Evolutionary conservation across 208 protist species (phyloP).

Genomic region (Leishmania guyanensis): DNA sequence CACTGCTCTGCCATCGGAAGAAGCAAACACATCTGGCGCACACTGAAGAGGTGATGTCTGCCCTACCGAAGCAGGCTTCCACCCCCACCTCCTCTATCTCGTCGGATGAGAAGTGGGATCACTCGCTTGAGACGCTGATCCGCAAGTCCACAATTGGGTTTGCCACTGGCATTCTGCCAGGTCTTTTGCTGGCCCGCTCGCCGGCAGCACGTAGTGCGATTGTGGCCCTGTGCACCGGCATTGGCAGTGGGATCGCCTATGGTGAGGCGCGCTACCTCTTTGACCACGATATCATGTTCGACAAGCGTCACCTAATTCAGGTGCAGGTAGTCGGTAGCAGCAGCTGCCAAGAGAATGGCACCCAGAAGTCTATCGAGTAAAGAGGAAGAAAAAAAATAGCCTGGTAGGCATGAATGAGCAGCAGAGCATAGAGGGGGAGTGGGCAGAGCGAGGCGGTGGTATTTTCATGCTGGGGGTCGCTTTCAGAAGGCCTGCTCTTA

Average conservation of each 20-base stretch:
- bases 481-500: background rate
- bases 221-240: conserved; percentile 67
- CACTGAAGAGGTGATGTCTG: background rate
- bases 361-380: conserved; percentile 19
- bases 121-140: conserved; percentile 82
- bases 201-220: conserved; percentile 57
- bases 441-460: background rate
- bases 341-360: background rate
- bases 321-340: conserved; percentile 25
- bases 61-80: conserved; percentile 2
- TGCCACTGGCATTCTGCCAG: conserved; percentile 65
- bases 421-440: background rate
- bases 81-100: conserved; percentile 31
- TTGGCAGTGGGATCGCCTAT: conserved; percentile 86
- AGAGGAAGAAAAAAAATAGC: background rate
- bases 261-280: conserved; percentile 89
- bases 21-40: background rate
- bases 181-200: conserved; percentile 78
- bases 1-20: too few relatives aligned
- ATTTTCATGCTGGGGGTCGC: background rate
- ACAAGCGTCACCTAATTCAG: conserved; percentile 79
- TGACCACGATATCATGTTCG: conserved; percentile 87
- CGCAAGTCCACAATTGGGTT: conserved; percentile 88
- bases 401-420: background rate
- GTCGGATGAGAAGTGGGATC: conserved; percentile 91